phyloP scores from a whole-genome alignment of 2,329 filamentous ascomycete species.

The Exophiala viscosa region DNA sequence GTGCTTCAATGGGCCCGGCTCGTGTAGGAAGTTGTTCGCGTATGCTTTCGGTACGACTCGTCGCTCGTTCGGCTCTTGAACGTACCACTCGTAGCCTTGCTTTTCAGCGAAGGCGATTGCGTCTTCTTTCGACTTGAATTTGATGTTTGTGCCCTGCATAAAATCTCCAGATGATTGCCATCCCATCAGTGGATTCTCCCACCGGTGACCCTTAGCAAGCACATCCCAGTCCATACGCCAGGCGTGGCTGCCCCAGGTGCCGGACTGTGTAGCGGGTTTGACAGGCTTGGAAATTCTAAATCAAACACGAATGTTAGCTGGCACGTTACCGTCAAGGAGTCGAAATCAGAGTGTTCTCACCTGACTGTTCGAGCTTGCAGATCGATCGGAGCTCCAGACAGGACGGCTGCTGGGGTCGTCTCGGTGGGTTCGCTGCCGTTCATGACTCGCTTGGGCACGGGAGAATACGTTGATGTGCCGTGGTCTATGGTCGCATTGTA shows the following conservation, averaged over 20 bases:
- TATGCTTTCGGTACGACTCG: constrained; percentile 89
- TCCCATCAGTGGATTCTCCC: constrained; percentile 98
- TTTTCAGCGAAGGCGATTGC: constrained; percentile 95
- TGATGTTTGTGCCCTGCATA: constrained; percentile 90
- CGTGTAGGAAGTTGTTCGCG: constrained; percentile 92
- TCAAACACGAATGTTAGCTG: constrained; percentile 14
- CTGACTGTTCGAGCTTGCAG: constrained; percentile 90
- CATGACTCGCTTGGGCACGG: constrained; percentile 83
- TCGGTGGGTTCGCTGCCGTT: constrained; percentile 80
- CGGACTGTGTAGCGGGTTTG: constrained; percentile 96
- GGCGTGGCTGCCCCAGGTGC: constrained; percentile 73
- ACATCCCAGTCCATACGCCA: constrained; percentile 99
- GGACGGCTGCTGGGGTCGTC: constrained; percentile 72
- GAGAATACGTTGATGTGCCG: constrained; percentile 86
- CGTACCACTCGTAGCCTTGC: constrained; percentile 98
- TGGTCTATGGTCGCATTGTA: constrained; percentile 79
- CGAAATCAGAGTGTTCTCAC: constrained; percentile 51
- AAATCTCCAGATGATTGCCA: constrained; percentile 95
- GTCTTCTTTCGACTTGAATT: constrained; percentile 90
- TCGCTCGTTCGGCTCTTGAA: constrained; percentile 91
- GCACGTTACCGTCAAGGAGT: neutral
- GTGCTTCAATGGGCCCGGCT: constrained; percentile 66
- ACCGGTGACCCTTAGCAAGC: constrained; percentile 84
- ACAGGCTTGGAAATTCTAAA: constrained; percentile 82
- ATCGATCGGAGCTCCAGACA: constrained; percentile 90